Percentiles rank a stretch among this genome's conserved stretches.
Evolutionary conservation across 805 yeast genomes (phyloP).

Genomic region (Ascoidea rubescens): DNA sequence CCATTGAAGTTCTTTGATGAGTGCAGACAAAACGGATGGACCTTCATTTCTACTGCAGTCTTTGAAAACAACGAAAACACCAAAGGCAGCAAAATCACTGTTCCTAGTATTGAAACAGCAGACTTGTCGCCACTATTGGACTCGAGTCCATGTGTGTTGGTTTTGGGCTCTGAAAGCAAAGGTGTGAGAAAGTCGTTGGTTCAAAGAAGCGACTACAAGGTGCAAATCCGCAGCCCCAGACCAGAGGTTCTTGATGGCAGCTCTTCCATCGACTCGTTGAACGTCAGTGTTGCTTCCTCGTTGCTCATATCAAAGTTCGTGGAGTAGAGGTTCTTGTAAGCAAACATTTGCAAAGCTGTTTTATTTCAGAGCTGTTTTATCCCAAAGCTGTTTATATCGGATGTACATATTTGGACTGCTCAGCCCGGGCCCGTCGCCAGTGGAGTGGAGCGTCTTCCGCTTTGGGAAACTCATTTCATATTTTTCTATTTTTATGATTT

Average conservation of each 20-base stretch:
- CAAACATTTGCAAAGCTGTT: neutral
- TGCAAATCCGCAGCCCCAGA: constrained; percentile 19
- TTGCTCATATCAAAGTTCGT: constrained; percentile 16
- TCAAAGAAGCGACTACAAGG: constrained; percentile 37
- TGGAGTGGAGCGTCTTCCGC: too few species aligned
- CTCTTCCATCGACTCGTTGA: constrained; percentile 45
- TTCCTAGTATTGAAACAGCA: constrained; percentile 20
- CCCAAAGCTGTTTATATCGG: neutral
- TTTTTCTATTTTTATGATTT: too few species aligned
- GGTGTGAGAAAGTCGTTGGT: constrained; percentile 64
- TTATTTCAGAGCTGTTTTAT: neutral
- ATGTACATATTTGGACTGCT: neutral
- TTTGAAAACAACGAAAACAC: constrained; percentile 10
- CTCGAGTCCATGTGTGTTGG: constrained; percentile 48
- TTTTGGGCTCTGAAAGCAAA: constrained; percentile 75
- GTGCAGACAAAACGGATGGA: constrained; percentile 53
- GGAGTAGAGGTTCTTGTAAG: neutral
- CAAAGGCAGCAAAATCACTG: constrained; percentile 7
- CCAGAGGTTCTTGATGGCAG: constrained; percentile 5
- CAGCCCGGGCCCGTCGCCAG: too few species aligned
- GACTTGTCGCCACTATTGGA: constrained; percentile 31
- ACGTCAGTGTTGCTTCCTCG: constrained; percentile 85
- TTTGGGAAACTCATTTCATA: too few species aligned
- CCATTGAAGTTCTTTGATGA: constrained; percentile 50
- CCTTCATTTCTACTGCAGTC: constrained; percentile 46